Base-by-base conservation (phyloP, 257 asterid species). In the Rauvolfia tetraphylla region DNA sequence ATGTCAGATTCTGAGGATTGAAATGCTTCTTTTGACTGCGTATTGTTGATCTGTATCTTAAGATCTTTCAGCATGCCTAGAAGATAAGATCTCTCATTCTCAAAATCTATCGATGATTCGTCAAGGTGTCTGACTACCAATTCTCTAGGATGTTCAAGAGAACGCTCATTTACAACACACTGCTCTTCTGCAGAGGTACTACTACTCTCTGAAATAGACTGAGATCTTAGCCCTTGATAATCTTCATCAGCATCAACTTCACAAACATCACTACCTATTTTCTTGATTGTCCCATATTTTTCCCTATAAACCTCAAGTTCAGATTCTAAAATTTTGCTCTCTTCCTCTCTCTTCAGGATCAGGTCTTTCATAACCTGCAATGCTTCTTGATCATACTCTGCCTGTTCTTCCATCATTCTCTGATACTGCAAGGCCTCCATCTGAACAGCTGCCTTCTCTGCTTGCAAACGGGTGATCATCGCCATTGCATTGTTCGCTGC, bases 401-500 rank as follows among this genome's bases (percentile, higher is more conserved):
- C 95, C 36, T 95, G 97, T 65, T 95, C 99, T 58, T 95, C 99
- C 98, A 95, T 95, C 99, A 95, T 88, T 78, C 99, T 87, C 81
- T 95, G 98, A 77, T 95, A 95, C 86, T 95, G 98, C 51, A 91
- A 80, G 11, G 98, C 98, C 88, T 95, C 99, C 99, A 95, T 95
- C 82, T 95, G 98, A 38, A 95, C 95, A 6, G 98, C 91, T 3
- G 98, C 98, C 75, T 95, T 95, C 84, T 95, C 98, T 0, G 95
- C 97, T 73, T 95, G 99, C 23, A 95, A 82, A 38, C 95, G 88
- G 15, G 98, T 93, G 68, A 95, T 95, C 99, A 95, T 93, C 12
- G 98, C 98, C 99, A 95, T 95, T 20, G 99, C 99, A 54, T 95
- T 93, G 71, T 93, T 93, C 0, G 95, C 99, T 15, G 99, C 99